These are phyloP conservation scores for Gonapodya sp. DNA, from an alignment of 192 early-diverging fungal genomes.

Conservation along the genomic window DNA sequence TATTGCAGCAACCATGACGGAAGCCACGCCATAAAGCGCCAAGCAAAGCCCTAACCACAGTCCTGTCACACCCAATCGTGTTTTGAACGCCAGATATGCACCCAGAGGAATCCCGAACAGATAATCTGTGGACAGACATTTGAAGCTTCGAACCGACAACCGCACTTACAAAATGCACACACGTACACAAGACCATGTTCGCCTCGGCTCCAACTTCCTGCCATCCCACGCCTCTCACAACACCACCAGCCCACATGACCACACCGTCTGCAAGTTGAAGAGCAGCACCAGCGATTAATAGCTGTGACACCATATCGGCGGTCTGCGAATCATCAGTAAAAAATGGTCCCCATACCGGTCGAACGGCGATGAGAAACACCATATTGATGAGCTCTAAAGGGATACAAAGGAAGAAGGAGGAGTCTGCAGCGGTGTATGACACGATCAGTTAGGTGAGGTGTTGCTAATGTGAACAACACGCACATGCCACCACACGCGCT, in stretches of 20 bases:
- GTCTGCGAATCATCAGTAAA: not conserved
- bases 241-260: not conserved
- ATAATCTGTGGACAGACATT: not conserved
- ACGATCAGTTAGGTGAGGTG: too few species aligned
- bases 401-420: not conserved
- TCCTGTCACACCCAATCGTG: not conserved
- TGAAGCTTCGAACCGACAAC: not conserved
- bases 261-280: not conserved
- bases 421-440: not conserved
- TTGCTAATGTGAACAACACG: not conserved
- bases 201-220: constrained; percentile 3
- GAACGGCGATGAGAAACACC: not conserved
- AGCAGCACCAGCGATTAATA: not conserved
- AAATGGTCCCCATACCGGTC: not conserved
- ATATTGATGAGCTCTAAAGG: not conserved
- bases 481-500: not conserved
- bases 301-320: not conserved
- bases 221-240: not conserved
- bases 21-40: not conserved
- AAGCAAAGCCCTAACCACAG: not conserved
- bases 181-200: not conserved
- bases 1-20: not conserved
- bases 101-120: not conserved
- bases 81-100: not conserved
- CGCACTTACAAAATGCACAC: not conserved